Conservation (phyloP, 305 asterid species). For the Caryopteris hybrid region DNA sequence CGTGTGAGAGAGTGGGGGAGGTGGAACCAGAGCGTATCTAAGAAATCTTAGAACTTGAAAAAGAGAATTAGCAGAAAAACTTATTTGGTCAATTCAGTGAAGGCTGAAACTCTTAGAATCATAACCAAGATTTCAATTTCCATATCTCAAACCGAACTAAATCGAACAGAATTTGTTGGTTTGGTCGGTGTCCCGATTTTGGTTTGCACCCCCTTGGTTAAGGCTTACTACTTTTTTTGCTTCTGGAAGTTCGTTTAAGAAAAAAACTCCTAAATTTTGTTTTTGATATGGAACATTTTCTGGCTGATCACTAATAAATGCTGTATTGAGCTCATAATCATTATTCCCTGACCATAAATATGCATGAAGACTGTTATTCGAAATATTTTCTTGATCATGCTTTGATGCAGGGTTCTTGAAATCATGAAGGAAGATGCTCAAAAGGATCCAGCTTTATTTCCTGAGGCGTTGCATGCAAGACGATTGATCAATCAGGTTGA, state of each 20-base stretch:
- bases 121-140: too few relatives aligned
- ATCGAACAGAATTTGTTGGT: too few relatives aligned
- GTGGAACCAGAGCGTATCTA: too few relatives aligned
- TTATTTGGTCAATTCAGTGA: too few relatives aligned
- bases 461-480: conserved; percentile 76
- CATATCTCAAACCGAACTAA: too few relatives aligned
- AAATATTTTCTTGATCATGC: conserved; percentile 13
- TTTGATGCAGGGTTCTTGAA: conserved; percentile 71
- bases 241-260: conserved; percentile 8
- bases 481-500: conserved; percentile 71
- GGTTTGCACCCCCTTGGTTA: not conserved
- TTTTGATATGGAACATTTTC: not conserved
- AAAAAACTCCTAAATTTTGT: not conserved
- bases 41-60: too few relatives aligned
- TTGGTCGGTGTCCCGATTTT: too few relatives aligned
- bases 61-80: too few relatives aligned
- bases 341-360: not conserved
- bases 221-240: not conserved
- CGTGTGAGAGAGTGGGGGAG: too few relatives aligned
- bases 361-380: not conserved
- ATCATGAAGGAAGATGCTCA: conserved; percentile 85
- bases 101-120: too few relatives aligned
- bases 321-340: not conserved
- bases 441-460: conserved; percentile 70
- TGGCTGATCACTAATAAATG: not conserved